A percentile compares a stretch with the other conserved stretches of the same genome.
phyloP scores from a whole-genome alignment of 2,329 filamentous ascomycete species.

The Fusarium albidum region DNA sequence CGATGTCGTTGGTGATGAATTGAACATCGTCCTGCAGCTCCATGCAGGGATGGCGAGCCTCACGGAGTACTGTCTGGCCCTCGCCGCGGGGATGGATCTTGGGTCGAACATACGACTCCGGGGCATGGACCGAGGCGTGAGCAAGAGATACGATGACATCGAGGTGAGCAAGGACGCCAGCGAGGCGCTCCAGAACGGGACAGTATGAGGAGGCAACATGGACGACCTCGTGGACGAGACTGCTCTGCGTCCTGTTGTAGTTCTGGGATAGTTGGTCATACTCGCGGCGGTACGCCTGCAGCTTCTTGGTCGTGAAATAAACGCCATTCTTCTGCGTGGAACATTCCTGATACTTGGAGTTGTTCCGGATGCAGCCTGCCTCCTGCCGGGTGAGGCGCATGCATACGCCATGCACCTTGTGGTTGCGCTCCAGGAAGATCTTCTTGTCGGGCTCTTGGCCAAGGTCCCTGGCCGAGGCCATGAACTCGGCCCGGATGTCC shows the following conservation, averaged over 20 bases:
- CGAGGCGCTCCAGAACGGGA: conserved; percentile 88
- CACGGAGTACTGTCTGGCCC: conserved; percentile 88
- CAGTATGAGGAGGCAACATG: conserved; percentile 93
- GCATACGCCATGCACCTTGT: conserved; percentile 95
- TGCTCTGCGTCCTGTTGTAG: conserved; percentile 93
- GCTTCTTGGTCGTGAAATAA: conserved; percentile 89
- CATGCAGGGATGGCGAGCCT: conserved; percentile 95
- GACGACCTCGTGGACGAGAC: conserved; percentile 91
- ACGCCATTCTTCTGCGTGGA: conserved; percentile 99
- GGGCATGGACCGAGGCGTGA: conserved; percentile 91
- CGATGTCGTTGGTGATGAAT: conserved; percentile 98
- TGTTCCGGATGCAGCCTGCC: conserved; percentile 92
- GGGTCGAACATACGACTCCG: conserved; percentile 88
- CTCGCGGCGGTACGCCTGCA: conserved; percentile 84
- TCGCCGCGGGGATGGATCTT: conserved; percentile 89
- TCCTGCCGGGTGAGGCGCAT: conserved; percentile 92
- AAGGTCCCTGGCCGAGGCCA: conserved; percentile 78
- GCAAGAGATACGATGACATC: conserved; percentile 96
- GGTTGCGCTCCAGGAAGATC: conserved; percentile 89
- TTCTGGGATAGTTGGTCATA: conserved; percentile 93
- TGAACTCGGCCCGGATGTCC: conserved; percentile 86
- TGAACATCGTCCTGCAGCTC: conserved; percentile 98
- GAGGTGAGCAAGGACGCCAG: conserved; percentile 87
- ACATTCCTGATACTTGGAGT: conserved; percentile 88
- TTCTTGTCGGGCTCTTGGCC: conserved; percentile 97